Percentiles rank a stretch among this genome's conserved stretches.
phyloP scores from a whole-genome alignment of 495 filamentous ascomycete species.

The Parmelia sp. region DNA sequence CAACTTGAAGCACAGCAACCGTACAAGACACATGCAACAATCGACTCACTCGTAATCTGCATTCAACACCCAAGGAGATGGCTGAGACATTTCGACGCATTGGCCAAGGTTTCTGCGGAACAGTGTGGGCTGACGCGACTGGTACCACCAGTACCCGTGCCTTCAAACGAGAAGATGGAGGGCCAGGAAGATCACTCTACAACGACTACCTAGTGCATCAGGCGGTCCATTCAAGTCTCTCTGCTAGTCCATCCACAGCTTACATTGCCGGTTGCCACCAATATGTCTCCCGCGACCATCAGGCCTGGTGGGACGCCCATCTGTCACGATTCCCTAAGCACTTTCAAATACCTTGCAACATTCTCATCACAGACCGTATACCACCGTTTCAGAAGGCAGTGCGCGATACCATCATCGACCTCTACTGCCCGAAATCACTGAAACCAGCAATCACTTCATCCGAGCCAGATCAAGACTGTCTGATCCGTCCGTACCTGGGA shows the following conservation, averaged over 20 bases:
- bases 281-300: conserved; percentile 20
- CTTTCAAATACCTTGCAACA: conserved; percentile 35
- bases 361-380: conserved; percentile 38
- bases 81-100: conserved; percentile 10
- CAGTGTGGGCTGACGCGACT: conserved; percentile 24
- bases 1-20: too few relatives aligned
- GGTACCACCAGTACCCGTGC: not conserved
- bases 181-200: conserved; percentile 30
- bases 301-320: conserved; percentile 33
- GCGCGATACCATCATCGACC: conserved; percentile 30
- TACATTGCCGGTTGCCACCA: conserved; percentile 22
- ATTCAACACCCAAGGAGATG: not conserved
- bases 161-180: conserved; percentile 35
- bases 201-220: conserved; percentile 37
- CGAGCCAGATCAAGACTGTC: conserved; percentile 36
- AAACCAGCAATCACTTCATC: conserved; percentile 27
- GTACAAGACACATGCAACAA: too few relatives aligned
- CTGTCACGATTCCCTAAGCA: conserved; percentile 28
- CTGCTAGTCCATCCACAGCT: not conserved
- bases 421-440: conserved; percentile 32
- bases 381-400: conserved; percentile 30
- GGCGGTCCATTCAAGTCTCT: conserved; percentile 20
- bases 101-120: conserved; percentile 21
- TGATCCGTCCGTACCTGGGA: conserved; percentile 44
- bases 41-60: too few relatives aligned